Evolutionary conservation across 2,329 filamentous ascomycete species (phyloP), one percentile per base, ranked within the genome.

Genomic region (Colletotrichum endophyticum): DNA sequence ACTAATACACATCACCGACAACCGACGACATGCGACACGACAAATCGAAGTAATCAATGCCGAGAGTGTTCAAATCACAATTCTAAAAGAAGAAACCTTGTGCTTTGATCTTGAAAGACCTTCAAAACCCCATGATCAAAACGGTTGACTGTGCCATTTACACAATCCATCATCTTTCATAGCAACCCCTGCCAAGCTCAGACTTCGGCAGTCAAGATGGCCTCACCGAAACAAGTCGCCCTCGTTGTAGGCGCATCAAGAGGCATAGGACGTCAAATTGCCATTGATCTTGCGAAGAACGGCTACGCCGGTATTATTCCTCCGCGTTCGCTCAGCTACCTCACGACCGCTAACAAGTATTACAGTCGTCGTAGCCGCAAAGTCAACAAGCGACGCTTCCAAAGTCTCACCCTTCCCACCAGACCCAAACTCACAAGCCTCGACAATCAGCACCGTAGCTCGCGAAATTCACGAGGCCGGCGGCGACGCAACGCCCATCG

Each of bases 231-330:
- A 6, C 75, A 72, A 57, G 94, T 96, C 8, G 94, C 94, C 25
- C 88, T 96, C 25, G 87, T 96, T 6, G 89, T 96, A 25, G 95
- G 95, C 53, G 94, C 94, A 3, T 96, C 94, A 0, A 88, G 95
- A 77, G 95, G 95, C 49, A 96, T 98, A 78, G 95, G 95, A 62
- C 89, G 95, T 56, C 95, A 97, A 83, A 88, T 97, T 53, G 95
- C 95, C 72, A 90, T 98, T 80, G 94, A 95, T 81, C 88, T 98
- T 5, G 94, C 95, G 9, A 91, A 87, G 79, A 89, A 92, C 78
- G 93, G 92, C 49, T 96, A 96, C 82, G 87, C 89, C 70, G 94
- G 95, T 95, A 85, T 63, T 81, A 77, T 7, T 5, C 12, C 12
- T 25, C 28, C 11, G n/a, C 30, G 44, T 49, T 34, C 32, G 76